Evolutionary conservation across 2,329 filamentous ascomycete genomes (phyloP).

Genomic region (Chlorencoelia australis): DNA sequence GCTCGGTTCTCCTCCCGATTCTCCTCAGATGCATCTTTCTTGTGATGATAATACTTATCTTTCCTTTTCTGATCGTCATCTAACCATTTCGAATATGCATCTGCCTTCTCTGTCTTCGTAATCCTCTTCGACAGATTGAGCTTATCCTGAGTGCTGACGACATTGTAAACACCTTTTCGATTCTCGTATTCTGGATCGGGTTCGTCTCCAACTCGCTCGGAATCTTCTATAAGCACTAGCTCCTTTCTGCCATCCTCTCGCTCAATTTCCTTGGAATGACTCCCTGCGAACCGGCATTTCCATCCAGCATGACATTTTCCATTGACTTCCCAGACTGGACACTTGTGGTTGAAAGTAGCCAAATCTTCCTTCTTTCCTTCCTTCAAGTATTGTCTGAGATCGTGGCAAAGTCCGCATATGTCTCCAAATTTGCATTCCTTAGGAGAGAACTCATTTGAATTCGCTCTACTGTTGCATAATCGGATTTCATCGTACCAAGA

Average conservation of each 20-base stretch:
- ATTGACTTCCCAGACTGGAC: constrained; percentile 68
- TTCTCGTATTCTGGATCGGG: constrained; percentile 33
- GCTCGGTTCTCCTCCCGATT: constrained; percentile 64
- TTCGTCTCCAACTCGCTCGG: constrained; percentile 19
- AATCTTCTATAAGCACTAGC: constrained; percentile 53
- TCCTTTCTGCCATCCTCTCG: constrained; percentile 75
- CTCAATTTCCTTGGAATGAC: constrained; percentile 74
- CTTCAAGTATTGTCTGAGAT: constrained; percentile 74
- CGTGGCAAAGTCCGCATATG: constrained; percentile 72
- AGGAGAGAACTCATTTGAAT: constrained; percentile 68
- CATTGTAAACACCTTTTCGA: constrained; percentile 61
- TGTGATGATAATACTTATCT: constrained; percentile 38
- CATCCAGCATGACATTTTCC: constrained; percentile 77
- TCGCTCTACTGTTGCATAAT: constrained; percentile 66
- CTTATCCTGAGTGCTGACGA: constrained; percentile 60
- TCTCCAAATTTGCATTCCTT: constrained; percentile 67
- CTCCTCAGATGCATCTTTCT: constrained; percentile 31
- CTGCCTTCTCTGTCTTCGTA: constrained; percentile 59
- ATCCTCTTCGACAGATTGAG: constrained; percentile 65
- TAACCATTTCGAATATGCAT: constrained; percentile 69
- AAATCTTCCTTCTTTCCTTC: constrained; percentile 76
- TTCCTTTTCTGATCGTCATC: constrained; percentile 49
- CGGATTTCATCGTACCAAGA: constrained; percentile 66
- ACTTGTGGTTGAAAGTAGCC: constrained; percentile 63
- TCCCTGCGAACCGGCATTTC: constrained; percentile 86